Evolutionary conservation across 148 eudicot genomes (phyloP), one percentile per base, ranked within the genome.

Genomic region (Polygonum maritimum): DNA sequence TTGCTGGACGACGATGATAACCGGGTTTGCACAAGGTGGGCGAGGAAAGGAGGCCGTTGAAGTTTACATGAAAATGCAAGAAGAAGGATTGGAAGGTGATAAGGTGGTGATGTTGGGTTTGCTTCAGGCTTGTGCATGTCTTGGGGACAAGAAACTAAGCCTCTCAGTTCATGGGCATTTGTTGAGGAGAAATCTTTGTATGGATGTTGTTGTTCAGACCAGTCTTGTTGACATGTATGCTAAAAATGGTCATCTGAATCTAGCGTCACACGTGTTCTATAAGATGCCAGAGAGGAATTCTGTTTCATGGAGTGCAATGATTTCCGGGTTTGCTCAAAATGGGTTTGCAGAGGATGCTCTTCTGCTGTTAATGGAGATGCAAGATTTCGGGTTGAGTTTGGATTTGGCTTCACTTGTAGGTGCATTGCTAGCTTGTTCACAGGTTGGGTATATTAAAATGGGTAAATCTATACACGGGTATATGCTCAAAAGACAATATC

Each of bases 231-330:
- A 94, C 18, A 90, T 91, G 38, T 91, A 94, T 67, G 81, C 89
- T 77, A 88, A 94, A 76, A 74, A 85, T 6, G 84, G 86, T 67
- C 91, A 94, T 80, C 80, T 85, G 76, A 92, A 88, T 31, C 85
- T 79, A 55, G 93, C 93, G 35, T 81, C 86, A 67, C 79, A 79
- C 76, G 79, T 94, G 51, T 91, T 94, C 79, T 89, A 90, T 71
- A 91, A 88, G 73, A 84, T 88, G 40, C 80, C 85, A 14, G 81
- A 80, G 26, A 94, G 85, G 77, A 84, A 82, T 74, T 77, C 87
- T 77, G 94, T 88, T 16, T 83, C 92, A 79, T 93, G 97, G 97
- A 91, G 89, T 80, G 89, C 97, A 31, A 88, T 93, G 96, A 88
- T 93, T 33, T 93, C 96, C 22, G 98, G 94, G 49, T 91, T 88